Evolutionary conservation across 176 grass and related monocot genomes (phyloP).

Genomic region (Neostapfia colusana): DNA sequence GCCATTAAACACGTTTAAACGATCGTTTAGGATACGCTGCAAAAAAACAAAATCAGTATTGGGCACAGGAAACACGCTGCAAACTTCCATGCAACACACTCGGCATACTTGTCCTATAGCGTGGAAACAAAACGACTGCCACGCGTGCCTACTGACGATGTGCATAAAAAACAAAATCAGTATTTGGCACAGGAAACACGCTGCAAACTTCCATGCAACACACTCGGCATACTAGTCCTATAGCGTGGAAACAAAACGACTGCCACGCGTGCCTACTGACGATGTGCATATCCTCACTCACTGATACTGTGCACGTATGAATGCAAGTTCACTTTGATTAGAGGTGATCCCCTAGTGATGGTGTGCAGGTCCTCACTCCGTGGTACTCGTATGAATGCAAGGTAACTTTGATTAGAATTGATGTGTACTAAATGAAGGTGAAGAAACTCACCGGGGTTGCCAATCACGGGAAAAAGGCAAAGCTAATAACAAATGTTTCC

Average conservation of each 20-base stretch:
- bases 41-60: background rate
- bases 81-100: slow-evolving; percentile 20
- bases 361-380: too few species aligned
- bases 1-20: too few species aligned
- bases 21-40: too few species aligned
- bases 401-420: too few species aligned
- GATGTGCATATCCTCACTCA: too few species aligned
- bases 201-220: slow-evolving; percentile 14
- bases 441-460: background rate
- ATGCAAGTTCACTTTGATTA: too few species aligned
- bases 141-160: background rate
- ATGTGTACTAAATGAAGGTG: background rate
- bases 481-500: background rate
- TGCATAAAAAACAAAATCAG: background rate
- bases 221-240: slow-evolving; percentile 18
- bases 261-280: background rate
- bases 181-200: background rate
- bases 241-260: slow-evolving; percentile 27
- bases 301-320: too few species aligned
- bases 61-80: background rate
- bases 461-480: background rate
- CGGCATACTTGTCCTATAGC: slow-evolving; percentile 19
- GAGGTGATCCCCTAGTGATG: too few species aligned
- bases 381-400: too few species aligned
- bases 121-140: slow-evolving; percentile 29